phyloP scores from a whole-genome alignment of 306 rosid genomes.

The Clitoria ternatea region DNA sequence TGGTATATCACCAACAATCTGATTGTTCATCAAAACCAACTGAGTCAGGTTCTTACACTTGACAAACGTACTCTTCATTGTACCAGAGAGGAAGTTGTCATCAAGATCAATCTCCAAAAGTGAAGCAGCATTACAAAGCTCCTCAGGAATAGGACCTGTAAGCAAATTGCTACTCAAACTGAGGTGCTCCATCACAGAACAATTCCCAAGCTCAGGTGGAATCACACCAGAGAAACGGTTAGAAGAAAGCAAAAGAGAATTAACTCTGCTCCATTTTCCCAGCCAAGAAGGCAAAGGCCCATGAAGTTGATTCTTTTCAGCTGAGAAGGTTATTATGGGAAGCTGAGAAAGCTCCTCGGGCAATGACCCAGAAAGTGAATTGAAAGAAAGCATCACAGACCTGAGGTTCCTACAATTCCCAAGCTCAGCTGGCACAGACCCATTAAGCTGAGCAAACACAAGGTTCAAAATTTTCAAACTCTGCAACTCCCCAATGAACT shows the following conservation, averaged over 20 bases:
- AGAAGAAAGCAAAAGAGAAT: constrained; percentile 56
- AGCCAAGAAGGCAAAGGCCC: constrained; percentile 87
- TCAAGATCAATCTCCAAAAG: constrained; percentile 73
- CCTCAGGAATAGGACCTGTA: constrained; percentile 67
- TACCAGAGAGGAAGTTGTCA: constrained; percentile 60
- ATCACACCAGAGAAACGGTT: constrained; percentile 67
- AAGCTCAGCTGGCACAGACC: constrained; percentile 76
- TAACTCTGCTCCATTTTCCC: constrained; percentile 60
- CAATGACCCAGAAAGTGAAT: constrained; percentile 70
- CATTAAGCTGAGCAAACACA: constrained; percentile 65
- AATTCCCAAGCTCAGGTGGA: constrained; percentile 88
- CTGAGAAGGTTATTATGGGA: constrained; percentile 64
- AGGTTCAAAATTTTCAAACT: constrained; percentile 54
- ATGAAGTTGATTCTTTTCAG: constrained; percentile 75
- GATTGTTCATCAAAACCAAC: constrained; percentile 64
- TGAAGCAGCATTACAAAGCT: constrained; percentile 69
- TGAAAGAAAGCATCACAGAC: constrained; percentile 73
- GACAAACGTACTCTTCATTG: constrained; percentile 54
- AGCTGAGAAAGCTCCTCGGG: constrained; percentile 87
- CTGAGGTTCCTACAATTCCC: constrained; percentile 63
- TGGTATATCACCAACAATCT: constrained; percentile 69
- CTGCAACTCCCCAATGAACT: constrained; percentile 64
- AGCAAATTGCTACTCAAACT: constrained; percentile 70
- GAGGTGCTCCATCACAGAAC: constrained; percentile 59
- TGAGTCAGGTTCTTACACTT: constrained; percentile 68